Evolutionary conservation across 2,329 filamentous ascomycete genomes (phyloP).

Genomic region (Aspergillus fumigatiaffinis): DNA sequence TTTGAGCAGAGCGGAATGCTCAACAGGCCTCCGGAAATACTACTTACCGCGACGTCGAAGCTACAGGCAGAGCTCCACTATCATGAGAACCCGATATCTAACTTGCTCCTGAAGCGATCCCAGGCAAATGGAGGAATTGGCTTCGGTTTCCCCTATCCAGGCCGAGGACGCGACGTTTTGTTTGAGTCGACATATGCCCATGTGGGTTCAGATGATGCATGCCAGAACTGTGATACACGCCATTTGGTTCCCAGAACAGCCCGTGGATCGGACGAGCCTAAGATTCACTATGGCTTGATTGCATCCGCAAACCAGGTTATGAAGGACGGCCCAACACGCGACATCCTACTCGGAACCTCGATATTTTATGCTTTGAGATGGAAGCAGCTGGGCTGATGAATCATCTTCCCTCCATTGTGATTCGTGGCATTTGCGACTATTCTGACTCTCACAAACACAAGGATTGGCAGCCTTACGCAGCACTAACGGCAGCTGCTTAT

Average conservation of each 20-base stretch:
- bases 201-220: not conserved
- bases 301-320: conserved; percentile 18
- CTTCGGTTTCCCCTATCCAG: not conserved
- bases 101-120: too few species aligned
- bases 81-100: too few species aligned
- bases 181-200: conserved; percentile 2
- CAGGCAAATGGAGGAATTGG: too few species aligned
- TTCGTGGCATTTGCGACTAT: not conserved
- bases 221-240: not conserved
- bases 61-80: conserved; percentile 6
- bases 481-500: not conserved
- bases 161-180: not conserved
- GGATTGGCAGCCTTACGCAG: not conserved
- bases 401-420: not conserved
- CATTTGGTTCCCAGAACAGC: not conserved
- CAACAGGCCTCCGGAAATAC: conserved; percentile 9
- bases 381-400: not conserved
- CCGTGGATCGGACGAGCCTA: not conserved
- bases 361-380: not conserved
- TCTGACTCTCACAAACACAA: not conserved
- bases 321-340: not conserved
- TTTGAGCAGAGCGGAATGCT: conserved; percentile 11
- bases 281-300: conserved; percentile 16
- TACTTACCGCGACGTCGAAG: conserved; percentile 9
- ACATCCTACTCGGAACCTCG: not conserved